These are phyloP conservation scores for Pisolithus sp. DNA, from an alignment of 768 basidiomycete species.

Conservation along the genomic window DNA sequence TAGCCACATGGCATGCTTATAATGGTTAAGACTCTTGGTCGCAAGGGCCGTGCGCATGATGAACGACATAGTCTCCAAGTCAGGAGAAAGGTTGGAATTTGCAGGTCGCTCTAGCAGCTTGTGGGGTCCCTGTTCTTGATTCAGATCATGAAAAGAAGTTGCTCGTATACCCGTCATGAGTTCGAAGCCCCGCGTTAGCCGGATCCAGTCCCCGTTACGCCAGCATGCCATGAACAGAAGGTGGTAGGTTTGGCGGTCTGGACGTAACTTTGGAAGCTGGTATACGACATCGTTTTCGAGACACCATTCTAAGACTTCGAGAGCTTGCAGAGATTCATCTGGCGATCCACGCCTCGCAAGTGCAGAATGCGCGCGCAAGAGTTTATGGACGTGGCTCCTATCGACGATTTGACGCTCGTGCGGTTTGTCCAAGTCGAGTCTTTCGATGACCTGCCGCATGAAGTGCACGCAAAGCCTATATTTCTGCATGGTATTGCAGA, in stretches of 20 bases:
- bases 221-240: slow-evolving; percentile 61
- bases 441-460: slow-evolving; percentile 51
- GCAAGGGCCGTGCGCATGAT: slow-evolving; percentile 55
- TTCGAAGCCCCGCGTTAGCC: slow-evolving; percentile 52
- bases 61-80: slow-evolving; percentile 48
- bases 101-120: slow-evolving; percentile 35
- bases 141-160: slow-evolving; percentile 38
- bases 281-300: slow-evolving; percentile 45
- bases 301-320: slow-evolving; percentile 66
- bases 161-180: slow-evolving; percentile 65
- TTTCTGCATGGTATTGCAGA: slow-evolving; percentile 48
- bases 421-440: slow-evolving; percentile 15
- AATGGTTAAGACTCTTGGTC: slow-evolving; percentile 42
- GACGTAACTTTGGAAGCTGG: slow-evolving; percentile 37
- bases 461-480: slow-evolving; percentile 48
- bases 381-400: slow-evolving; percentile 52
- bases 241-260: slow-evolving; percentile 42
- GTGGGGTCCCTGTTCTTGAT: slow-evolving; percentile 38
- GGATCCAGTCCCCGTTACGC: slow-evolving; percentile 57
- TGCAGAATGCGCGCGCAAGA: slow-evolving; percentile 46
- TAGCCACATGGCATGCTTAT: slow-evolving; percentile 59
- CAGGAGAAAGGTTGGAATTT: slow-evolving; percentile 41
- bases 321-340: slow-evolving; percentile 39
- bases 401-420: slow-evolving; percentile 37
- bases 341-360: slow-evolving; percentile 36